Evolutionary conservation across 2,329 filamentous ascomycete species (phyloP), one percentile per base, ranked within the genome.

Genomic region (Taxawa tesnikishii): DNA sequence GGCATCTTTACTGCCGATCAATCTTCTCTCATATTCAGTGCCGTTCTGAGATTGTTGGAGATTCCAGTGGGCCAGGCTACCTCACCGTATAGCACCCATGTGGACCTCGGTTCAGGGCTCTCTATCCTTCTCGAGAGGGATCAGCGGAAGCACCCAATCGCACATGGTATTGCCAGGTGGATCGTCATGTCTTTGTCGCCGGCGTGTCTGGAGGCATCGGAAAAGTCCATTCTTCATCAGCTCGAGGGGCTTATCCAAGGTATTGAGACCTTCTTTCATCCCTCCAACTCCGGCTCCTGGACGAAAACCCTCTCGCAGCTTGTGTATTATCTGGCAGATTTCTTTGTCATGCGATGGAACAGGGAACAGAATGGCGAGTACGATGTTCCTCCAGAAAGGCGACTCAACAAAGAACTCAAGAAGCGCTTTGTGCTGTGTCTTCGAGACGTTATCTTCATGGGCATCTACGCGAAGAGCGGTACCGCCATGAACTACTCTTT

Each of bases 321-420:
- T 33, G 83, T 90, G 4, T 87, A 87, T 53, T 94, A 93, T 55
- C 67, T 98, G 5, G 79, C 87, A 3, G 90, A 98, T 53, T 87
- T 93, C 47, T 98, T 98, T 54, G 83, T 98, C 26, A 90, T 93
- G 60, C 78, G 90, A 32, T 98, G 87, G 87, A 96, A 98, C 51
- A 76, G 88, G 32, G 90, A 98, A 58, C 79, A 82, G 51, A 93
- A 76, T 49, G 85, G 84, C 16, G 92, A 98, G 60, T 79, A 94
- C 59, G 81, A 93, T 27, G 73, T 88, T 2, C 87, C 88, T 0
- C 60, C 70, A 24, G 83, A 87, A 31, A 75, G 90, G 33, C 79
- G 67, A 44, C 76, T 98, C 43, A 90, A 76, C 39, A 71, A 75
- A 18, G 75, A 74, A n/a, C 56, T 98, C 43, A 94, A 87, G 63